A percentile compares a stretch with the other conserved stretches of the same genome.
These are phyloP conservation scores for Crithidia expoeki DNA, from an alignment of 208 protist genomes.

Conservation along the genomic window DNA sequence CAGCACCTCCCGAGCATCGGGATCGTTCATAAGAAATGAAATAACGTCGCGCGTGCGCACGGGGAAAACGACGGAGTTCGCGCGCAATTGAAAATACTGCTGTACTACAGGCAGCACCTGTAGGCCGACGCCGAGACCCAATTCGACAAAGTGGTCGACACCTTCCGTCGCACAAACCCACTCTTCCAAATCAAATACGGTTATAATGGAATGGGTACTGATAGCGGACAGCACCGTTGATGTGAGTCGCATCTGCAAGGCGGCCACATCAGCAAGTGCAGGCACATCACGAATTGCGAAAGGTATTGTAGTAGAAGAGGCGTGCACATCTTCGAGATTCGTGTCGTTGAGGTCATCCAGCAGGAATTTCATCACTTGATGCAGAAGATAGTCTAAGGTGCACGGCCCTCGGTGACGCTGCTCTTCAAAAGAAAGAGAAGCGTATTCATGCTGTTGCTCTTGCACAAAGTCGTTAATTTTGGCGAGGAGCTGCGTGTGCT, in stretches of 20 bases:
- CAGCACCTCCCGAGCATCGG: conserved; percentile 34
- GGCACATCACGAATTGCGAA: conserved; percentile 68
- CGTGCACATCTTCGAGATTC: background rate
- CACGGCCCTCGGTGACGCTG: conserved; percentile 29
- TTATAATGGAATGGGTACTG: conserved; percentile 73
- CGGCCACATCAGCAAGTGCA: conserved; percentile 45
- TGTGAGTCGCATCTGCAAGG: conserved; percentile 59
- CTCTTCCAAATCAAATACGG: conserved; percentile 77
- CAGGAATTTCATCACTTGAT: conserved; percentile 5
- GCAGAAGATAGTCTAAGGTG: conserved; percentile 23
- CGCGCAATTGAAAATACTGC: conserved; percentile 64
- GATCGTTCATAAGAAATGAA: conserved; percentile 58
- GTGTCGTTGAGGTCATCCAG: background rate
- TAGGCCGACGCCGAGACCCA: conserved; percentile 65
- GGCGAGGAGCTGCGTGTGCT: conserved; percentile 1
- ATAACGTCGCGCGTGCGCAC: conserved; percentile 60
- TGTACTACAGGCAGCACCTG: conserved; percentile 69
- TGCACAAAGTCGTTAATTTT: conserved; percentile 18
- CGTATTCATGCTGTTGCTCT: conserved; percentile 17
- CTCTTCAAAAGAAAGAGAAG: background rate
- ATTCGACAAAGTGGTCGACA: conserved; percentile 54
- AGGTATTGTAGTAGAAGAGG: conserved; percentile 31
- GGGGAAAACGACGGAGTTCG: conserved; percentile 39
- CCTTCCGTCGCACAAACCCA: conserved; percentile 61
- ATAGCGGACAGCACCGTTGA: conserved; percentile 55